These are phyloP conservation scores for Vitis riparia DNA, from an alignment of 164 flowering plant species.

Conservation along the genomic window DNA sequence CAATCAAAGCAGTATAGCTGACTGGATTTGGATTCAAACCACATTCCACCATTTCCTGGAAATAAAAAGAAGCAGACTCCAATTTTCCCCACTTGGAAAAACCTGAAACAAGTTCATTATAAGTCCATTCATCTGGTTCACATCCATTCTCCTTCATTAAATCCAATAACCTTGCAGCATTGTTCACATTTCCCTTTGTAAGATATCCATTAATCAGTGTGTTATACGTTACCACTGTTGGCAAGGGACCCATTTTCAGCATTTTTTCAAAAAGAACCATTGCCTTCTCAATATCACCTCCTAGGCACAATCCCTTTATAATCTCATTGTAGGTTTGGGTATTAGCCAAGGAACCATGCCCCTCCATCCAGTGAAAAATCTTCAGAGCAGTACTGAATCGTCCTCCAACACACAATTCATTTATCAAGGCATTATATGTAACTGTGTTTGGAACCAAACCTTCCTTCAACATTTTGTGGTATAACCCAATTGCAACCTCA, in stretches of 20 bases:
- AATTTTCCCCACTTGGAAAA: constrained; percentile 57
- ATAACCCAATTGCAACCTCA: constrained; percentile 64
- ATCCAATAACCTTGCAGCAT: constrained; percentile 63
- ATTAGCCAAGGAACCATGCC: constrained; percentile 34
- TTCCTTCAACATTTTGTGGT: constrained; percentile 57
- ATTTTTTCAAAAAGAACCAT: constrained; percentile 63
- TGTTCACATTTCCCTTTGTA: constrained; percentile 41
- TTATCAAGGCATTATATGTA: constrained; percentile 69
- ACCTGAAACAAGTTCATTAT: constrained; percentile 68
- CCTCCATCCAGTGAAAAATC: constrained; percentile 59
- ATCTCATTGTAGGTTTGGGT: constrained; percentile 64
- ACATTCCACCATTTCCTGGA: constrained; percentile 49
- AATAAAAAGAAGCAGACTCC: constrained; percentile 43
- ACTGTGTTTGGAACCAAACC: constrained; percentile 61
- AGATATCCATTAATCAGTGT: constrained; percentile 66
- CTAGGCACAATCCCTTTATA: constrained; percentile 47
- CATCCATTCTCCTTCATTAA: constrained; percentile 68
- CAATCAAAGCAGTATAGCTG: constrained; percentile 63
- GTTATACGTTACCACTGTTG: constrained; percentile 67
- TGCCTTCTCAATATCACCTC: constrained; percentile 49
- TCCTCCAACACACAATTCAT: constrained; percentile 47
- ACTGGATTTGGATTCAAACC: constrained; percentile 57
- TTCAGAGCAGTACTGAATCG: constrained; percentile 43
- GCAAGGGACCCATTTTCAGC: constrained; percentile 65
- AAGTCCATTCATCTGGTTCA: constrained; percentile 76